Evolutionary conservation across 1,284 basidiomycete species (phyloP).

Genomic region (Malassezia yamatoensis): DNA sequence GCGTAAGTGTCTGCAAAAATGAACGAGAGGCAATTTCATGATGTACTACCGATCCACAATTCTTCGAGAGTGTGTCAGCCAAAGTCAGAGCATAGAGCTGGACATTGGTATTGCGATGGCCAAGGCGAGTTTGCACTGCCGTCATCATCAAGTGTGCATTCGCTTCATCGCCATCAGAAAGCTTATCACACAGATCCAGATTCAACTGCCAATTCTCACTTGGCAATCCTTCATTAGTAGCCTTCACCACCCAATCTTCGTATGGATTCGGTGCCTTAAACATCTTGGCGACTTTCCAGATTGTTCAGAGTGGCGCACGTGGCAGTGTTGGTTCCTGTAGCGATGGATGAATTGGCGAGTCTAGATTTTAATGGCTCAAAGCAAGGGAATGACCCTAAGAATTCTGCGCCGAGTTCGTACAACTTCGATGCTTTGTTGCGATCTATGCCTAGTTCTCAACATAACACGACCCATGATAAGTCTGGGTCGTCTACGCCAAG

Average conservation of each 20-base stretch:
- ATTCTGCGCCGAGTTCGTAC: slow-evolving; percentile 11
- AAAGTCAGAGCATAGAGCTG: slow-evolving; percentile 76
- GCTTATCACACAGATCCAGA: slow-evolving; percentile 90
- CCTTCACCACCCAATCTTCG: slow-evolving; percentile 85
- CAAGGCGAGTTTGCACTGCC: slow-evolving; percentile 75
- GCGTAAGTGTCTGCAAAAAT: slow-evolving; percentile 78
- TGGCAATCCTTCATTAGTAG: slow-evolving; percentile 87
- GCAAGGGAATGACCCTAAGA: slow-evolving; percentile 12
- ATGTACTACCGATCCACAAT: slow-evolving; percentile 70
- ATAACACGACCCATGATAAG: too few species aligned
- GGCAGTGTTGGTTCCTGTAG: slow-evolving; percentile 4
- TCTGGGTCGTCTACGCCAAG: too few species aligned
- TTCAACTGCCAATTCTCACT: slow-evolving; percentile 93
- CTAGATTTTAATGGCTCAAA: slow-evolving; percentile 29
- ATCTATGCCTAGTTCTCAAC: slow-evolving; percentile 16
- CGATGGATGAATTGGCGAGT: slow-evolving; percentile 45
- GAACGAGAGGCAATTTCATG: slow-evolving; percentile 78
- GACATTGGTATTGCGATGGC: slow-evolving; percentile 90
- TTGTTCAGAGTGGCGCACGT: background rate
- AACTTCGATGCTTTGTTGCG: slow-evolving; percentile 29
- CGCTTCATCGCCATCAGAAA: slow-evolving; percentile 66
- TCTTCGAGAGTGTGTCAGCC: slow-evolving; percentile 59
- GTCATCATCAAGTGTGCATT: slow-evolving; percentile 74
- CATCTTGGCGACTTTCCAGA: slow-evolving; percentile 17
- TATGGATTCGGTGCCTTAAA: slow-evolving; percentile 61